These are phyloP conservation scores for Fusarium pininemorale DNA, from an alignment of 2,329 filamentous ascomycete genomes.

Conservation along the genomic window DNA sequence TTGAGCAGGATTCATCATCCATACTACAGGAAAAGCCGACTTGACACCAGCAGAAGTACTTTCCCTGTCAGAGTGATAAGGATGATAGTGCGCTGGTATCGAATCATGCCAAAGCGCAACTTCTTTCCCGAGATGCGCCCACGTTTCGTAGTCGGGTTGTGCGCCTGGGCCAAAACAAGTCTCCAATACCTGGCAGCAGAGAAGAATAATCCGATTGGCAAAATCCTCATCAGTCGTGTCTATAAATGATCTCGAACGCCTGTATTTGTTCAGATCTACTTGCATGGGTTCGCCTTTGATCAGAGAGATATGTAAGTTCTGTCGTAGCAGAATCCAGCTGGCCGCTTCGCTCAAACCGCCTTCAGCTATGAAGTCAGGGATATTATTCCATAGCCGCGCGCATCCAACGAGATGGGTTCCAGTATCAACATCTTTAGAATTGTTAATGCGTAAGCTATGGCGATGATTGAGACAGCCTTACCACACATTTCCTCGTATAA, in stretches of 20 bases:
- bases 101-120: conserved; percentile 37
- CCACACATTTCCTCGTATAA: conserved; percentile 54
- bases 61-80: conserved; percentile 2
- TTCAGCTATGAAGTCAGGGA: conserved; percentile 40
- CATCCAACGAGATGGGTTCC: conserved; percentile 43
- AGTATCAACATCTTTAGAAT: conserved; percentile 34
- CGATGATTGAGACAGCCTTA: background rate
- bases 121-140: conserved; percentile 35
- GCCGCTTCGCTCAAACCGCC: conserved; percentile 53
- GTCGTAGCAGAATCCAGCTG: conserved; percentile 58
- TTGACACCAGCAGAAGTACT: conserved; percentile 8
- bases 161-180: conserved; percentile 46
- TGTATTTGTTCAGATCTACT: conserved; percentile 49
- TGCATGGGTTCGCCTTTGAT: conserved; percentile 50
- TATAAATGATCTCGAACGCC: conserved; percentile 35
- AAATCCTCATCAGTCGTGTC: conserved; percentile 39
- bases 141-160: conserved; percentile 31
- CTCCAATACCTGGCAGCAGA: conserved; percentile 46
- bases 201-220: conserved; percentile 41
- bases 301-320: conserved; percentile 59
- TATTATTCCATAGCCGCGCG: conserved; percentile 40
- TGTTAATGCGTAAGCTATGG: background rate
- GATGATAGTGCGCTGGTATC: conserved; percentile 7
- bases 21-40: conserved; percentile 24
- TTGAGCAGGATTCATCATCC: conserved; percentile 16